These are phyloP conservation scores for Hsuehochloa calcarea DNA, from an alignment of 176 grass and related monocot species.

Conservation along the genomic window DNA sequence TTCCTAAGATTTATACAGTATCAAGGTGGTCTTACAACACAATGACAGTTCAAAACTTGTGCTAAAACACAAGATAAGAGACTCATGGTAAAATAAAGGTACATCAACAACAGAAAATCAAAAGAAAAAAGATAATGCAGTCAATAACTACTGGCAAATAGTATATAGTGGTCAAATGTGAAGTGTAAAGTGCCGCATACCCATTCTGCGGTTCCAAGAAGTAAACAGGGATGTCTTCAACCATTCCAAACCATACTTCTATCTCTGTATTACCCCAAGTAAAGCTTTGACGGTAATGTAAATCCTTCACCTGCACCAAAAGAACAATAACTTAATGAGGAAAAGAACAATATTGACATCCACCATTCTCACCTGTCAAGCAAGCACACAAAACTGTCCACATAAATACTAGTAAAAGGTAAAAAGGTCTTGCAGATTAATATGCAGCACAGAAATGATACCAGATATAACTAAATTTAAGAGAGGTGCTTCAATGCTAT, in stretches of 20 bases:
- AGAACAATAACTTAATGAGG: conserved; percentile 25
- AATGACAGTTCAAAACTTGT: not conserved
- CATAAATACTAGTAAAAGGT: conserved; percentile 7
- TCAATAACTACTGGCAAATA: not conserved
- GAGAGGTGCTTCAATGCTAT: not conserved
- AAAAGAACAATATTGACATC: not conserved
- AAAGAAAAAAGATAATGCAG: not conserved
- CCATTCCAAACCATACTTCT: conserved; percentile 93
- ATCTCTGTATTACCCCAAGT: conserved; percentile 68
- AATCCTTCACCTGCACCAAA: conserved; percentile 68
- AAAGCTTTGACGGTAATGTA: conserved; percentile 68
- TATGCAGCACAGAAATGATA: not conserved
- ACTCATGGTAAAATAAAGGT: not conserved
- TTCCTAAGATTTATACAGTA: not conserved
- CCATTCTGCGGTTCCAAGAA: conserved; percentile 98
- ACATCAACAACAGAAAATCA: not conserved
- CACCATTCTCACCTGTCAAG: not conserved
- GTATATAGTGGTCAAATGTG: not conserved
- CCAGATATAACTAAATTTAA: not conserved
- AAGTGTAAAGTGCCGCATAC: conserved; percentile 35
- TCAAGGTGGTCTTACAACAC: conserved; percentile 18
- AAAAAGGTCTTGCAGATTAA: not conserved
- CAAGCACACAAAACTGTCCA: not conserved
- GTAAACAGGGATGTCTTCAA: conserved; percentile 84
- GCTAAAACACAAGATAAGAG: not conserved